phyloP scores from a whole-genome alignment of 2,329 filamentous ascomycete genomes.

The Calonectria montana region DNA sequence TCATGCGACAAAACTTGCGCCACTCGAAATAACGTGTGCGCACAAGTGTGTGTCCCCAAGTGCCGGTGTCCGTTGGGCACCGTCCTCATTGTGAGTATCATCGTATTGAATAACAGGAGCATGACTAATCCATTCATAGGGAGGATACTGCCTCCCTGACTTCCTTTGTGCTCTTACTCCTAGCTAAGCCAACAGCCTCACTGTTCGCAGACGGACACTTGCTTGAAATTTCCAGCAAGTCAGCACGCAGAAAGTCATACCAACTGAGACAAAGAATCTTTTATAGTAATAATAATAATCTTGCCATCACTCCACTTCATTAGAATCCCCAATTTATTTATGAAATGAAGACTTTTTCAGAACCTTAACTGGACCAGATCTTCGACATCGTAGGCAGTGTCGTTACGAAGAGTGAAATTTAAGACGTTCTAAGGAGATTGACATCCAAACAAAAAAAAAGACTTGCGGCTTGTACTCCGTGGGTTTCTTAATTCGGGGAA shows the following conservation, averaged over 20 bases:
- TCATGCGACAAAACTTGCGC: background rate
- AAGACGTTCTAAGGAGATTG: too few relatives aligned
- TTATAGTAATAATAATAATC: background rate
- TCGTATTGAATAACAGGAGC: background rate
- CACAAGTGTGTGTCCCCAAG: background rate
- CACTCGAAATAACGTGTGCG: background rate
- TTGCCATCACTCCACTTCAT: background rate
- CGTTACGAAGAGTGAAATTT: too few relatives aligned
- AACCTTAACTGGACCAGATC: too few relatives aligned
- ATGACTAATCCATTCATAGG: background rate
- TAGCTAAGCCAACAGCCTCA: too few relatives aligned
- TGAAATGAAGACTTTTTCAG: too few relatives aligned
- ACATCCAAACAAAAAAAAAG: too few relatives aligned
- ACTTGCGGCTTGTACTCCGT: too few relatives aligned
- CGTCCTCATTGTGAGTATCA: background rate
- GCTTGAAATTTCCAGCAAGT: too few relatives aligned
- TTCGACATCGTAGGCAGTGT: too few relatives aligned
- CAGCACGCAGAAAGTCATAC: background rate
- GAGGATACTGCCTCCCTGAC: background rate
- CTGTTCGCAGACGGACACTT: too few relatives aligned
- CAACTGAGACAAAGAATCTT: background rate
- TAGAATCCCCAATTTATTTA: too few relatives aligned
- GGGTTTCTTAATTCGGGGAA: too few relatives aligned
- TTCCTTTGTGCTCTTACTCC: background rate
- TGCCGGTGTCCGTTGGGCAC: background rate